Evolutionary conservation across 345 rosid species (phyloP).

Genomic region (Pistacia vera): DNA sequence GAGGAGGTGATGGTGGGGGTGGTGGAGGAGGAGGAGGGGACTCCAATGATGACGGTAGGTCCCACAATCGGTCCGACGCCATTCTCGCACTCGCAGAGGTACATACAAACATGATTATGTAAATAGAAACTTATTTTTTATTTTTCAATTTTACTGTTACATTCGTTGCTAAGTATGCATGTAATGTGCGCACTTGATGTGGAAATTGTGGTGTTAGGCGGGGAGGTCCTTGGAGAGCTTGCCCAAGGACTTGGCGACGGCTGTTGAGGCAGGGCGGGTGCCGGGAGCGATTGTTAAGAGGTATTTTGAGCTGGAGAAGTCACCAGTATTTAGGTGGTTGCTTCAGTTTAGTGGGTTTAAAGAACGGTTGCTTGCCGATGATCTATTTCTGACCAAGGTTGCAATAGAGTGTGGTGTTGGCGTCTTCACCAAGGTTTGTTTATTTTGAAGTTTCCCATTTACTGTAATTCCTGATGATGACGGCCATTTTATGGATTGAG

Average conservation of each 20-base stretch:
- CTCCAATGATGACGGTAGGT: conserved; percentile 31
- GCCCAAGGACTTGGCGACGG: conserved; percentile 65
- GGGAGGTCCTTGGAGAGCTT: conserved; percentile 54
- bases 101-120: not conserved
- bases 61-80: conserved; percentile 48
- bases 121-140: too few species aligned
- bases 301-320: conserved; percentile 61
- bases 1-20: conserved; percentile 20
- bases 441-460: not conserved
- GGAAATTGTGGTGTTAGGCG: conserved; percentile 31
- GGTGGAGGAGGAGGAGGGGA: conserved; percentile 21
- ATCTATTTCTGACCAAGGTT: conserved; percentile 68
- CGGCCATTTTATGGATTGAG: too few species aligned
- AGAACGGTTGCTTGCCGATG: conserved; percentile 74
- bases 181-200: too few species aligned
- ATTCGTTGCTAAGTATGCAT: too few species aligned
- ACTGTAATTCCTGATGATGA: not conserved
- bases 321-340: conserved; percentile 52
- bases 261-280: conserved; percentile 52
- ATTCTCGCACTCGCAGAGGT: conserved; percentile 53
- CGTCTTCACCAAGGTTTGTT: conserved; percentile 64
- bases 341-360: conserved; percentile 66
- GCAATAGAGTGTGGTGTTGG: conserved; percentile 80
- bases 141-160: too few species aligned
- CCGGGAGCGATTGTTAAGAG: conserved; percentile 51